These are phyloP conservation scores for Aspergillus candidus DNA, from an alignment of 2,329 filamentous ascomycete genomes.

Conservation along the genomic window DNA sequence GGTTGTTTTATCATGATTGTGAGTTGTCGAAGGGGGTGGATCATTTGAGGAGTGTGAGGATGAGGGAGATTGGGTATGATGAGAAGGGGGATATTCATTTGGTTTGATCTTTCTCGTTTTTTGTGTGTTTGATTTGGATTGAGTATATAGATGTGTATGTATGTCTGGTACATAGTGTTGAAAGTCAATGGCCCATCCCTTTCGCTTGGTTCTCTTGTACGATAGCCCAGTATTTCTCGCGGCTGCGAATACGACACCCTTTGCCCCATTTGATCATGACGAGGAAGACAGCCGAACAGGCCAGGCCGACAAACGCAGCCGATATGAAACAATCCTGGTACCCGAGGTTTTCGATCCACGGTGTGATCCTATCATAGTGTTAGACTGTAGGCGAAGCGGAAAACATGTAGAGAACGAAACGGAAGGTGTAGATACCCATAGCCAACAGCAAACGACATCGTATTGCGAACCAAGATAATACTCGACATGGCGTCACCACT, in stretches of 20 bases:
- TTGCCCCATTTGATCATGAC: slow-evolving; percentile 38
- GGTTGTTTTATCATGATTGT: slow-evolving; percentile 70
- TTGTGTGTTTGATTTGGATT: background rate
- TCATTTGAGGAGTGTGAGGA: slow-evolving; percentile 68
- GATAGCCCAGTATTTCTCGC: slow-evolving; percentile 33
- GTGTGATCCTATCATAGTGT: slow-evolving; percentile 34
- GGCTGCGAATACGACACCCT: slow-evolving; percentile 27
- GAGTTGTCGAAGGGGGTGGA: slow-evolving; percentile 62
- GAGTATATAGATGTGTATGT: background rate
- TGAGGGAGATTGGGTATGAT: slow-evolving; percentile 68
- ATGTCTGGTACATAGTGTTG: background rate
- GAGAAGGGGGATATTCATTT: slow-evolving; percentile 54
- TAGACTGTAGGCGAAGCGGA: background rate
- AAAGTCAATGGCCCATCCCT: slow-evolving; percentile 27
- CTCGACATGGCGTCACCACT: slow-evolving; percentile 37
- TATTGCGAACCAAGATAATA: slow-evolving; percentile 44
- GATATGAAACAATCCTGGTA: slow-evolving; percentile 44
- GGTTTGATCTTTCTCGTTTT: slow-evolving; percentile 8
- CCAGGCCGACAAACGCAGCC: slow-evolving; percentile 33
- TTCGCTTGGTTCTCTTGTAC: slow-evolving; percentile 30
- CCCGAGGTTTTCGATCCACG: slow-evolving; percentile 40
- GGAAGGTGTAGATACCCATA: slow-evolving; percentile 27
- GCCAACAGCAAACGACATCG: slow-evolving; percentile 43
- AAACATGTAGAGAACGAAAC: background rate
- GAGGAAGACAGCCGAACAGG: slow-evolving; percentile 33